phyloP scores from a whole-genome alignment of 805 yeast species.

The Brettanomyces naardenensis region DNA sequence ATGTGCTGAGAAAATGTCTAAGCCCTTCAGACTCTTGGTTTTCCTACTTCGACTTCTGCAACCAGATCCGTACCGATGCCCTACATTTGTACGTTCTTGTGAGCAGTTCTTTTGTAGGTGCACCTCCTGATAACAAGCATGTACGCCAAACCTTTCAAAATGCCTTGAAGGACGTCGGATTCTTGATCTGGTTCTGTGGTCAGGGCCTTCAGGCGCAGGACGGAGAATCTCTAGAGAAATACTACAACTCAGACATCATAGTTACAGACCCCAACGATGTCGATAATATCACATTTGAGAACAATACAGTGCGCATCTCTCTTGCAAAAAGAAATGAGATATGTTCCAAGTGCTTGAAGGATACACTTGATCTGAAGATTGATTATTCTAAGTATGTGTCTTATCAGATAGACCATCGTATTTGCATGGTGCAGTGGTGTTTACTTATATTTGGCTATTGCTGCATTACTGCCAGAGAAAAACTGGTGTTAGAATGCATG shows the following conservation, averaged over 20 bases:
- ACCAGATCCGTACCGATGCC: slow-evolving; percentile 27
- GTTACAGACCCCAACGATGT: slow-evolving; percentile 8
- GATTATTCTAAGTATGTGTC: slow-evolving; percentile 15
- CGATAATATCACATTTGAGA: slow-evolving; percentile 3
- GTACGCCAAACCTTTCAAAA: slow-evolving; percentile 15
- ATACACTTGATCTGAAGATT: slow-evolving; percentile 1
- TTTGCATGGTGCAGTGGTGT: slow-evolving; percentile 26
- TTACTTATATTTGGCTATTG: slow-evolving; percentile 20
- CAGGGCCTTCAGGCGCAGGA: slow-evolving; percentile 11
- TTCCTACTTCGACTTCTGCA: slow-evolving; percentile 22
- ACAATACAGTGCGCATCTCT: slow-evolving; percentile 8
- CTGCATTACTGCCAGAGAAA: slow-evolving; percentile 18
- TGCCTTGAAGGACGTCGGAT: slow-evolving; percentile 14
- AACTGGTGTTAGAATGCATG: slow-evolving; percentile 20
- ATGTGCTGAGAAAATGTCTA: slow-evolving; percentile 1
- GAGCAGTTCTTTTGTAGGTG: slow-evolving; percentile 18
- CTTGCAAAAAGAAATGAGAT: slow-evolving; percentile 8
- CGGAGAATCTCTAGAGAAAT: slow-evolving; percentile 9
- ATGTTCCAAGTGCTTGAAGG: slow-evolving; percentile 5
- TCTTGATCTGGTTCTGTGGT: slow-evolving; percentile 15
- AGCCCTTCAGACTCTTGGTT: slow-evolving; percentile 14
- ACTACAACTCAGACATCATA: slow-evolving; percentile 16
- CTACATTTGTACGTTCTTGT: slow-evolving; percentile 28
- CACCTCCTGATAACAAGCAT: slow-evolving; percentile 6
- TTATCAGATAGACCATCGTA: slow-evolving; percentile 23